Evolutionary conservation across 805 yeast species (phyloP).

Genomic region (Saccharomycopsis selenospora): DNA sequence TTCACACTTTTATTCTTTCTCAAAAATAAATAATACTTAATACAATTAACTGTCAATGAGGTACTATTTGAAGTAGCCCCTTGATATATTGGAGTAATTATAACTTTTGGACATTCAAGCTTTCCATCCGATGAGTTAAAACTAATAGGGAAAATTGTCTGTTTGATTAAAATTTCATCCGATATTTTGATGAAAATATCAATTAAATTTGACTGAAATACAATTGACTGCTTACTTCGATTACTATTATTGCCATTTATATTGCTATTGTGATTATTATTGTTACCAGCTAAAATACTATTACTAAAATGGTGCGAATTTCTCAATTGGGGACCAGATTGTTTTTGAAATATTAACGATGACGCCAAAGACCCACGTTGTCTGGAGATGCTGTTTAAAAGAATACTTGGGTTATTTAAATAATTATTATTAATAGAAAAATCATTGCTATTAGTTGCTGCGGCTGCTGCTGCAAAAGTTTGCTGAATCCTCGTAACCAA

Average conservation of each 20-base stretch:
- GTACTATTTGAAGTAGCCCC: neutral
- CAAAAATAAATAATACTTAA: neutral
- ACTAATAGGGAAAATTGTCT: neutral
- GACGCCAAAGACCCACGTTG: constrained; percentile 9
- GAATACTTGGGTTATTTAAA: neutral
- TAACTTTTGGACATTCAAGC: neutral
- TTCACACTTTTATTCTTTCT: neutral
- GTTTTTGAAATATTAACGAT: constrained; percentile 12
- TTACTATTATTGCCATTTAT: neutral
- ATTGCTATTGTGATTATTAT: too few species aligned
- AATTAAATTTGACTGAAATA: constrained; percentile 13
- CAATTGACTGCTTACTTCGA: neutral
- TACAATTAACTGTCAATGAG: neutral
- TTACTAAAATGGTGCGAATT: too few species aligned
- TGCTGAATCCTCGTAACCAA: constrained; percentile 24
- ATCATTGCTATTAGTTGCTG: constrained; percentile 20
- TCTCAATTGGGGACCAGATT: too few species aligned
- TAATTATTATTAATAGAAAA: constrained; percentile 19
- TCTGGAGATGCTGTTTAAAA: too few species aligned
- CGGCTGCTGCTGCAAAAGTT: constrained; percentile 21
- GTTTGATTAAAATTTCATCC: neutral
- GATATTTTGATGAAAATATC: neutral
- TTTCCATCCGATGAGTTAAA: constrained; percentile 5
- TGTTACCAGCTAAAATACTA: too few species aligned
- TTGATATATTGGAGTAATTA: neutral